phyloP scores from a whole-genome alignment of 179 eudicot species.

The Pouteria campechiana region DNA sequence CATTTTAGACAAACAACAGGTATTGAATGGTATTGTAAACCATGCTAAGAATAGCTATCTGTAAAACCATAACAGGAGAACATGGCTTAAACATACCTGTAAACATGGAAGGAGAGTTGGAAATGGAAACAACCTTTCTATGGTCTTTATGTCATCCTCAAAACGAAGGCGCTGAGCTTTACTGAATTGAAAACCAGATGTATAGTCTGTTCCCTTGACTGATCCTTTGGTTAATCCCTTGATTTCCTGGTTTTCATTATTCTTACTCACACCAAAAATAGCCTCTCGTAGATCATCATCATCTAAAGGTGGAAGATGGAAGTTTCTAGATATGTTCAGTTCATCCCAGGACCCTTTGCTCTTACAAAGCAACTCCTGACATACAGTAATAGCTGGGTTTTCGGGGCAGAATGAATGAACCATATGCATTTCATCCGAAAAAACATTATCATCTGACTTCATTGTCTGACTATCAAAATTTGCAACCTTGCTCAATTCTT shows the following conservation, averaged over 20 bases:
- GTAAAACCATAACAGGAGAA: background rate
- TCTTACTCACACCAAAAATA: conserved; percentile 29
- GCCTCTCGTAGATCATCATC: conserved; percentile 65
- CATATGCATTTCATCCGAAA: conserved; percentile 18
- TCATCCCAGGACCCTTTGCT: conserved; percentile 40
- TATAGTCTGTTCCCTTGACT: conserved; percentile 39
- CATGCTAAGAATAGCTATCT: conserved; percentile 1
- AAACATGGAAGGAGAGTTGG: conserved; percentile 82
- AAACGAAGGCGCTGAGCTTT: conserved; percentile 47
- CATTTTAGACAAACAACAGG: too few species aligned
- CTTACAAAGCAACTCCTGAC: conserved; percentile 38
- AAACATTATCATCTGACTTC: too few species aligned
- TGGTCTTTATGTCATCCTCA: conserved; percentile 30
- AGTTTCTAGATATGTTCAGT: conserved; percentile 49
- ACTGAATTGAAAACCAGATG: conserved; percentile 55
- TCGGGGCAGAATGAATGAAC: conserved; percentile 37
- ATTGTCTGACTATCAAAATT: too few species aligned
- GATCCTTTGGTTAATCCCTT: too few species aligned
- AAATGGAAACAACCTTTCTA: conserved; percentile 66
- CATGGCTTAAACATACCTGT: conserved; percentile 29
- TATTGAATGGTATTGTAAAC: background rate
- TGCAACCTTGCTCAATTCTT: conserved; percentile 13
- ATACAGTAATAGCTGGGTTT: conserved; percentile 70
- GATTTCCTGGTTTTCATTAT: too few species aligned
- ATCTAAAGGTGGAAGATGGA: conserved; percentile 70